A percentile compares a stretch with the other conserved stretches of the same genome.
These are phyloP conservation scores for Chlamydomonas asymmetrica DNA, from an alignment of 139 green algal species.

Conservation along the genomic window DNA sequence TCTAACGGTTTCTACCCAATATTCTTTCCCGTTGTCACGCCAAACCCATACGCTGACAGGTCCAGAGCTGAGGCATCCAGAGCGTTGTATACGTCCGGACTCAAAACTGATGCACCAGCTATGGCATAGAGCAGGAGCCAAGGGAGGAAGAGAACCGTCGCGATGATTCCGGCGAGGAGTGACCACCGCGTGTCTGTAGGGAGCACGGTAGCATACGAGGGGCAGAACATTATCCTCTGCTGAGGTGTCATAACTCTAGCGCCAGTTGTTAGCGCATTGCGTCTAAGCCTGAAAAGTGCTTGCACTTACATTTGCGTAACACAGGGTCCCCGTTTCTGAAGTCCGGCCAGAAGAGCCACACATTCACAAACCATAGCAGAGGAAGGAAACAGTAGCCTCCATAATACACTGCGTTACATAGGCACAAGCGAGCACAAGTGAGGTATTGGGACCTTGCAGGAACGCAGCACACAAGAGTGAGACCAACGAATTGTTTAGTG, in stretches of 20 bases:
- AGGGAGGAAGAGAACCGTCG: conserved; percentile 44
- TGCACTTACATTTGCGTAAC: conserved; percentile 51
- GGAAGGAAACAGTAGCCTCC: conserved; percentile 59
- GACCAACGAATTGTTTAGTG: not conserved
- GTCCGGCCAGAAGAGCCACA: conserved; percentile 70
- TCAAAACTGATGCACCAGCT: conserved; percentile 29
- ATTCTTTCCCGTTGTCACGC: too few relatives aligned
- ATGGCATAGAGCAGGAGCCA: conserved; percentile 66
- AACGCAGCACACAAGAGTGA: too few relatives aligned
- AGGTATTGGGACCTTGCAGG: not conserved
- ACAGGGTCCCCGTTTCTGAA: conserved; percentile 50
- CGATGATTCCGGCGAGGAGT: conserved; percentile 31
- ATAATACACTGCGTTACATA: conserved; percentile 45
- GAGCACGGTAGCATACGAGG: too few relatives aligned
- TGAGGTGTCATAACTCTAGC: too few relatives aligned
- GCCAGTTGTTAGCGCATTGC: too few relatives aligned
- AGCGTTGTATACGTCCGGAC: conserved; percentile 25
- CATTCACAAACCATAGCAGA: conserved; percentile 61
- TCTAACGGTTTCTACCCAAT: too few relatives aligned
- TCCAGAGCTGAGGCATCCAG: conserved; percentile 43
- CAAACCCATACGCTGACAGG: conserved; percentile 9
- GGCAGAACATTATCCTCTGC: too few relatives aligned
- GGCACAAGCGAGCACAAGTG: not conserved
- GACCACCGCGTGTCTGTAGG: conserved; percentile 56
- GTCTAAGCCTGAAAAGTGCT: too few relatives aligned